Evolutionary conservation across 2,329 filamentous ascomycete genomes (phyloP), one percentile per base, ranked within the genome.

Genomic region (Calonectria hongkongensis): DNA sequence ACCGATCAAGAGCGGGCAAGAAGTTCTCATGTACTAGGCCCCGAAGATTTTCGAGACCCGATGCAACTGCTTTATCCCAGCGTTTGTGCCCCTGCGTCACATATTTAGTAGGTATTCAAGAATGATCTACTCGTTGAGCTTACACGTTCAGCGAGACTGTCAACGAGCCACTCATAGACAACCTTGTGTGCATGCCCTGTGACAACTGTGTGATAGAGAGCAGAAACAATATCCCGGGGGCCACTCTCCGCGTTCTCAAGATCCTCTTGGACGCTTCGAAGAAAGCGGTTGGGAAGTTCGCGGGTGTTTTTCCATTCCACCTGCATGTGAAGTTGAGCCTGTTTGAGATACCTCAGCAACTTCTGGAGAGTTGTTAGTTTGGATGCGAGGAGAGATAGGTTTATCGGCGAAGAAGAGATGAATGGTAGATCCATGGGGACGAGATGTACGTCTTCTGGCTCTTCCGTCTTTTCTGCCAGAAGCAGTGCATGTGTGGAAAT

Each of bases 301-400:
- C 94, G 91, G 2, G 94, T 93, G 43, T 94, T 93, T 79, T 94
- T 94, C 91, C 94, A 98, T 82, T 98, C 96, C 3, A 92, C 89
- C 28, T 92, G 87, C 86, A 98, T 94, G 75, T 96, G 94, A 41
- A 91, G 88, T 74, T 97, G 92, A 0, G 94, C 92, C 81, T 98
- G 95, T 69, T 92, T 92, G 54, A 98, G 89, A 81, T 99, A 98
- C 62, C 95, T 89, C 9, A 98, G 86, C 15, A 98, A 84, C 75
- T 97, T 98, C 79, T 98, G 95, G 18, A 98, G 85, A 51, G 95
- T 94, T 0, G 96, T 97, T 5, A 95, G 93, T 79, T 97, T 98
- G 18, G 94, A 95, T 0, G 96, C 94, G 15, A 98, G 88, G 5
- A 98, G 88, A 33, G 96, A 94, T 2, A 98, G 86, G 79, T 97